These are phyloP conservation scores for Zygnema cylindricum DNA, from an alignment of 139 green algal genomes.

Conservation along the genomic window DNA sequence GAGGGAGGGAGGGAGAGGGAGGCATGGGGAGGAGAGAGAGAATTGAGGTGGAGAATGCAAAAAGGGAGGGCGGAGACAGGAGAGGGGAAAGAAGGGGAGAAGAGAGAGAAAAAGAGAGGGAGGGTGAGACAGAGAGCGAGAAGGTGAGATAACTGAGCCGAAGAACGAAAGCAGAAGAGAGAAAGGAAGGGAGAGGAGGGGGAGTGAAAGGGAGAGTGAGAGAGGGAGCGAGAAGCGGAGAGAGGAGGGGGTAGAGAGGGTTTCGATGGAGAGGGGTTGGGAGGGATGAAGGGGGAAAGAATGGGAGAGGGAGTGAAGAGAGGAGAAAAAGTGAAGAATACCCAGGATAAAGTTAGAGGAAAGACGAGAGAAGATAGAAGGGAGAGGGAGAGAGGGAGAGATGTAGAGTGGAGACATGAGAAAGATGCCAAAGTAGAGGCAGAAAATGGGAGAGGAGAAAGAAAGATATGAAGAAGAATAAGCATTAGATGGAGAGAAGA, in stretches of 20 bases:
- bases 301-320: background rate
- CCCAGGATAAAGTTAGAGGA: background rate
- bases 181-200: background rate
- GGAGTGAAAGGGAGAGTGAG: background rate
- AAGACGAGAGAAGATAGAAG: background rate
- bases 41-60: background rate
- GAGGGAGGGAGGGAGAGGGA: background rate
- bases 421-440: background rate
- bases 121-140: conserved; percentile 8
- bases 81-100: background rate
- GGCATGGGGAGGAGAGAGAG: background rate
- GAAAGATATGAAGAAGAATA: conserved; percentile 1
- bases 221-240: background rate
- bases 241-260: background rate
- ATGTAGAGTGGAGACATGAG: background rate
- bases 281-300: background rate
- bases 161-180: background rate
- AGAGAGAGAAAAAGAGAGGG: background rate
- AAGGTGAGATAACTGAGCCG: background rate
- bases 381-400: background rate
- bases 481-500: background rate
- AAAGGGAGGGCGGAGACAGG: background rate
- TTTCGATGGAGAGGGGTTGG: background rate
- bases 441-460: background rate
- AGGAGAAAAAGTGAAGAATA: background rate